phyloP scores from a whole-genome alignment of 768 basidiomycete genomes.

The Leucosporidium scottii region DNA sequence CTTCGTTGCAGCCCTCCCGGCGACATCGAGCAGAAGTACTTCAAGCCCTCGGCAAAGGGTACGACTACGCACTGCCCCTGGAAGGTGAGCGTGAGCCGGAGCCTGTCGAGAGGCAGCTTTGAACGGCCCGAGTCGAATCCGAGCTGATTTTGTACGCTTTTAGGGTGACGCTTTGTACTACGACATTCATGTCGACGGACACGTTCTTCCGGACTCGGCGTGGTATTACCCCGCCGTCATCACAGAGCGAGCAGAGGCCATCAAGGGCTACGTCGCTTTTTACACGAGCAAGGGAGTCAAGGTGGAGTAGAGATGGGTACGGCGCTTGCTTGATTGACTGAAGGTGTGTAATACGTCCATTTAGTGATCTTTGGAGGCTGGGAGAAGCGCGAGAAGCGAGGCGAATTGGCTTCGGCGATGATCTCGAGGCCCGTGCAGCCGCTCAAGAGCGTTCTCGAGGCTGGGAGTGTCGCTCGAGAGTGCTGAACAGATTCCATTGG shows the following conservation, averaged over 20 bases:
- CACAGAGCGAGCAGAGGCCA: slow-evolving; percentile 51
- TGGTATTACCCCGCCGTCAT: slow-evolving; percentile 64
- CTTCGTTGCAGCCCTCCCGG: slow-evolving; percentile 58
- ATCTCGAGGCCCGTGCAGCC: too few relatives aligned
- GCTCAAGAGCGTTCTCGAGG: too few relatives aligned
- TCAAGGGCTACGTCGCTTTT: slow-evolving; percentile 65
- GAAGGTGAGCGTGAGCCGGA: slow-evolving; percentile 54
- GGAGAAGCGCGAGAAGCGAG: too few relatives aligned
- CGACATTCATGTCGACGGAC: slow-evolving; percentile 51
- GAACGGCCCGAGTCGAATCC: not conserved
- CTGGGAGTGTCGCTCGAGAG: too few relatives aligned
- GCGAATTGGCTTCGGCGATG: too few relatives aligned
- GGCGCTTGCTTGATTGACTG: too few relatives aligned
- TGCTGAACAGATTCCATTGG: too few relatives aligned
- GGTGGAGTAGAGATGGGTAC: slow-evolving; percentile 3
- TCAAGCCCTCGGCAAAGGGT: slow-evolving; percentile 52
- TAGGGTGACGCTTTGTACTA: slow-evolving; percentile 61
- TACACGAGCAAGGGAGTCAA: slow-evolving; percentile 55
- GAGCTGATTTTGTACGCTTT: not conserved
- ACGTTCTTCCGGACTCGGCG: slow-evolving; percentile 54
- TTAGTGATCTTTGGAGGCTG: too few relatives aligned
- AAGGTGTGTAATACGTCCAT: too few relatives aligned
- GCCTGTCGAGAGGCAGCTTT: too few relatives aligned
- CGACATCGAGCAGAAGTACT: slow-evolving; percentile 48
- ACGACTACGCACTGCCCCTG: slow-evolving; percentile 52